Conservation (phyloP, 306 rosid species). For the Dryas drummondii region DNA sequence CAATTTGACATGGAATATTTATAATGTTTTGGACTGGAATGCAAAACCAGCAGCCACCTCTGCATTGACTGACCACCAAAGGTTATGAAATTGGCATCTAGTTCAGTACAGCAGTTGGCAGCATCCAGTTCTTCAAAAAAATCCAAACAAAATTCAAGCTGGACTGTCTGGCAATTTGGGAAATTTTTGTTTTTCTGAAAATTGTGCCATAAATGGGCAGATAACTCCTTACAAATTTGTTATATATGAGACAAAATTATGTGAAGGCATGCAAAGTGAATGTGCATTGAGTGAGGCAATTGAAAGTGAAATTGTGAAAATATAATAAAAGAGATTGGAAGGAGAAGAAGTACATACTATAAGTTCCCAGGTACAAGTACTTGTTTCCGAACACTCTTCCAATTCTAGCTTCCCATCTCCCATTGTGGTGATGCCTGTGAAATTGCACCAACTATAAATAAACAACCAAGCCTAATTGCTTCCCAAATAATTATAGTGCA, state of each 20-base stretch:
- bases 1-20: conserved; percentile 4
- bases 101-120: conserved; percentile 12
- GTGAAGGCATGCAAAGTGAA: neutral
- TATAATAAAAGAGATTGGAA: neutral
- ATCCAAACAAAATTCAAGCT: neutral
- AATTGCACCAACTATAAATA: neutral
- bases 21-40: conserved; percentile 24
- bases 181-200: neutral
- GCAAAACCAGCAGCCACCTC: conserved; percentile 12
- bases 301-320: neutral
- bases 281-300: neutral
- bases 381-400: conserved; percentile 93
- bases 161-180: neutral
- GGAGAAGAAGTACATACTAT: conserved; percentile 47
- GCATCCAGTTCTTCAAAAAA: conserved; percentile 15
- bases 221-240: neutral
- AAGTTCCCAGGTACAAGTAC: conserved; percentile 87
- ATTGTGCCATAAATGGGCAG: too few species aligned
- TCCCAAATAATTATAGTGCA: neutral
- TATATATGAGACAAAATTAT: neutral
- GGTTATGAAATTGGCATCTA: conserved; percentile 9
- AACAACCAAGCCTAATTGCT: neutral
- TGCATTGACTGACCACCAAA: conserved; percentile 1
- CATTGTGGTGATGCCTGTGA: conserved; percentile 84
- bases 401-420: conserved; percentile 98